These are phyloP conservation scores for Hypoxylon sp. DNA, from an alignment of 2,329 filamentous ascomycete genomes.

Conservation along the genomic window DNA sequence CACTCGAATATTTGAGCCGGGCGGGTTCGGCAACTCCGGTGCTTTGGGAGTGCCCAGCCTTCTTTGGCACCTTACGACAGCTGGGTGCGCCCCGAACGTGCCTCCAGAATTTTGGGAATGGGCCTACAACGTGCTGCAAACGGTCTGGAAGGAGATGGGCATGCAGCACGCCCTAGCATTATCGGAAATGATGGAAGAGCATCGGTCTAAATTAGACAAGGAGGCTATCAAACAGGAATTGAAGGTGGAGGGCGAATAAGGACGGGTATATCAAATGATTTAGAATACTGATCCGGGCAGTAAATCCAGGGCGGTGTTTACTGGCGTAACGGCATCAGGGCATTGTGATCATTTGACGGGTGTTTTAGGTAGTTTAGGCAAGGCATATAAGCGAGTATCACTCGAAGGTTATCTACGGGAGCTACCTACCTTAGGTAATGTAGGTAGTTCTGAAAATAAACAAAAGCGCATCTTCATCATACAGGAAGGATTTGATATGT, in stretches of 20 bases:
- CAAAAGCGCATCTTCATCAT: constrained; percentile 2
- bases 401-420: constrained; percentile 16
- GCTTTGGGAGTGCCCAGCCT: constrained; percentile 64
- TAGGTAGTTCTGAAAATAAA: constrained; percentile 9
- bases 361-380: constrained; percentile 12
- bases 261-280: neutral
- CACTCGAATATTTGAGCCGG: constrained; percentile 55
- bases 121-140: constrained; percentile 62
- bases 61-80: constrained; percentile 64
- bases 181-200: constrained; percentile 59
- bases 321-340: constrained; percentile 18
- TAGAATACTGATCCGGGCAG: constrained; percentile 12
- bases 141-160: constrained; percentile 66
- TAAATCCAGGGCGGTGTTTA: constrained; percentile 26
- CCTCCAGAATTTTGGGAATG: constrained; percentile 61
- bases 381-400: constrained; percentile 21
- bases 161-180: constrained; percentile 66
- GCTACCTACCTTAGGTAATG: no score
- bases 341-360: constrained; percentile 7
- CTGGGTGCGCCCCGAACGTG: constrained; percentile 64
- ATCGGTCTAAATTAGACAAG: constrained; percentile 48
- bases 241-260: constrained; percentile 42
- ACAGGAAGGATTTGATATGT: neutral
- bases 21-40: constrained; percentile 61
- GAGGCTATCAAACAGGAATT: constrained; percentile 37